A percentile compares a stretch with the other conserved stretches of the same genome.
phyloP scores from a whole-genome alignment of 1,284 basidiomycete genomes.

The Heterobasidion occidentale region DNA sequence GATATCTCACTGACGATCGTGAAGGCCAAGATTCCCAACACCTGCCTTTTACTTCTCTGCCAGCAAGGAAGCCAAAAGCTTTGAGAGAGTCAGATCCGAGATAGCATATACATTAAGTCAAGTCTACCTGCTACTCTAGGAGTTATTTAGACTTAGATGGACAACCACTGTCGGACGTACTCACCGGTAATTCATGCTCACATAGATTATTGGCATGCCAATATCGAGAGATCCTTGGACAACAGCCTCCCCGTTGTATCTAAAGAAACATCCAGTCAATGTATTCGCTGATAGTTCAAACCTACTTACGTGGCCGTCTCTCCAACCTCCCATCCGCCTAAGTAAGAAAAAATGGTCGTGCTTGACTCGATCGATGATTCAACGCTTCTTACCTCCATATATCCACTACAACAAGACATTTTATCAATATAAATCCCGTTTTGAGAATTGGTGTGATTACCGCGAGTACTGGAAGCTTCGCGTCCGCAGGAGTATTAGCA shows the following conservation, averaged over 20 bases:
- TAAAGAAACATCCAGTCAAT: conserved; percentile 14
- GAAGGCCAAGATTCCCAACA: conserved; percentile 45
- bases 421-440: neutral
- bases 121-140: neutral
- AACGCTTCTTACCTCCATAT: conserved; percentile 33
- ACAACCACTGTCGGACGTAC: neutral
- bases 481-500: conserved; percentile 23
- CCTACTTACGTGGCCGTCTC: conserved; percentile 25
- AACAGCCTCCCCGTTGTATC: conserved; percentile 35
- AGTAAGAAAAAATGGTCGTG: conserved; percentile 1
- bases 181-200: conserved; percentile 51
- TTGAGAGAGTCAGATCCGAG: neutral
- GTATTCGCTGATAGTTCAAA: conserved; percentile 4
- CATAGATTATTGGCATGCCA: conserved; percentile 41
- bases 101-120: conserved; percentile 1
- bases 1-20: conserved; percentile 34
- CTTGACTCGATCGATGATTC: too few species aligned
- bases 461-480: conserved; percentile 47
- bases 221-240: conserved; percentile 40
- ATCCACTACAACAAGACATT: conserved; percentile 35
- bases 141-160: neutral
- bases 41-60: conserved; percentile 45
- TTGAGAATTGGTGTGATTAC: conserved; percentile 20
- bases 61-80: conserved; percentile 41
- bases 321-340: conserved; percentile 38